Base-by-base conservation (phyloP, 306 rosid species). In the Quercus suber region DNA sequence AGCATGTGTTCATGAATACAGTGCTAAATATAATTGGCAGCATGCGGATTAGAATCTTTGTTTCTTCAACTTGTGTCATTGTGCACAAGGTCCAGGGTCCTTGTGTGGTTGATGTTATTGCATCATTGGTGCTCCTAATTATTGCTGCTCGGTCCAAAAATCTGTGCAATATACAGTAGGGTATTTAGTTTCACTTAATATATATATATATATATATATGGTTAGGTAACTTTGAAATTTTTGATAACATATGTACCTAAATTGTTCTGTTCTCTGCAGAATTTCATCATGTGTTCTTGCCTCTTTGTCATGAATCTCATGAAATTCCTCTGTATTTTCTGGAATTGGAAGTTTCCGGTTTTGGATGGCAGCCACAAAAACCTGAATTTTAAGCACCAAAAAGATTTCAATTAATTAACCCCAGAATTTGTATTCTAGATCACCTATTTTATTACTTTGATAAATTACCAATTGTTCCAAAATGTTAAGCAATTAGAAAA, bases 31-130 rank as follows among this genome's bases (percentile, higher is more conserved):
- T 89, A 65, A 94, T 90, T 37, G 97, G 98, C 14, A 94, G 89
- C 97, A 92, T 92, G 57, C 98, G 88, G 65, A 94, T 79, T 73
- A 94, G 59, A 61, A 87, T 93, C 86, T 94, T 94, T 25, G 96
- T 85, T 86, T 94, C 93, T 87, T 94, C 98, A 20, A 92, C 93
- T 83, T 92, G 97, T 71, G 94, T 90, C 25, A 92, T 87, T 37
- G 97, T 90, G 86, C 98, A 90, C 5, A 90, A 78, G 1, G 27
- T 87, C 98, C 97, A 89, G 27, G 90, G 68, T 75, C 89, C 92
- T 43, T 61, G 79, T 20, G 14, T 25, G 23, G 25, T 53, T 55
- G 80, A 35, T 52, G 57, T 76, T 60, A 78, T 21, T 71, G 33
- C 82, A 18, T 30, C 79, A 31, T 56, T 41, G 57, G 30, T 75